Evolutionary conservation across 202 grass and related monocot genomes (phyloP), one percentile per base, ranked within the genome.

Genomic region (Zizania palustris): DNA sequence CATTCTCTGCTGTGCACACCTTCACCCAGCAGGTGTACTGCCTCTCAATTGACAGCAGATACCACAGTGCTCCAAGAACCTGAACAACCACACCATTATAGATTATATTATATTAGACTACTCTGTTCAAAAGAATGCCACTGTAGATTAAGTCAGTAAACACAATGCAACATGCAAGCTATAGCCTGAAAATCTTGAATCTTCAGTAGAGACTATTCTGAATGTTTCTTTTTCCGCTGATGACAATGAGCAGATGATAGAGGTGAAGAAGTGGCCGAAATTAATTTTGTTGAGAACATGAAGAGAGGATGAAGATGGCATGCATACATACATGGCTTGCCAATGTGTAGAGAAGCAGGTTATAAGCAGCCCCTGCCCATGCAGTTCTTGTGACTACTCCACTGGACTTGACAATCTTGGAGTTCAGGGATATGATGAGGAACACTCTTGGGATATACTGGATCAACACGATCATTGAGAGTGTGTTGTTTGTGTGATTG

Each of bases 11-110:
- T 1, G 5, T 28, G 65, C 93, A 97, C 21, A 84, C 83, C 3
- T 85, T 67, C 50, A 80, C 4, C 93, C 93, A 97, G 37, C 93
- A 97, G 16, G 69, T 88, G 77, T 97, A 97, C 79, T 97, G 93
- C 28, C 93, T 84, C 79, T 97, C 93, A 1, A 97, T 93, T 11
- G 93, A 97, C 38, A 97, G 38, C 2, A 97, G 83, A 73, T 97
- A 97, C 93, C 93, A 97, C 54, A 97, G 72, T 8, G 93, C 93
- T 44, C 93, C 93, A 20, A 97, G 83, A 45, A 91, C 83, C 93
- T 97, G 58, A 60, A 64, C 0, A 1, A 3, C 50, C 2, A 54
- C 58, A 60, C 28, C 1, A 72, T 13, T 19, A 68, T 67, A 28
- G 28, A 28, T 28, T 28, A 28, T 0, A 28, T 28, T 28, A 28